Evolutionary conservation across 2,329 filamentous ascomycete genomes (phyloP), one percentile per base, ranked within the genome.

Genomic region (Lomentospora prolificans): DNA sequence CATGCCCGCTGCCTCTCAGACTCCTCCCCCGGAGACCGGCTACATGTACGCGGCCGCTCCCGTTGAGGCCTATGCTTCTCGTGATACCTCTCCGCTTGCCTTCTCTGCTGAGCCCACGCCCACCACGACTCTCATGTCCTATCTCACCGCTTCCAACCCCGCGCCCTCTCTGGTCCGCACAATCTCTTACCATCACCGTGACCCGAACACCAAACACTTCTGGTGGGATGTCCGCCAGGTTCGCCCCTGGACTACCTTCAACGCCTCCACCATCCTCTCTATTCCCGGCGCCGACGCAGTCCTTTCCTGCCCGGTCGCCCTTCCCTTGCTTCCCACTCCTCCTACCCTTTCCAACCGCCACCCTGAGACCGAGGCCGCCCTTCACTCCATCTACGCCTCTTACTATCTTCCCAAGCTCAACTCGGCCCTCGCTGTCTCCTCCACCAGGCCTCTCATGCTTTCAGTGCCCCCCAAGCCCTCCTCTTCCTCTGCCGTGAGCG

Each of bases 221-320:
- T 97, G 92, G 92, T 96, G 90, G 88, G 92, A 97, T 65, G 80
- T 95, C 57, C 87, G 92, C 62, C 92, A 95, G 67, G 77, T 96
- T 61, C 84, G 89, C 60, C 80, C 84, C 59, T 96, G 92, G 92
- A 80, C 80, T 53, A 80, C 82, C 62, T 96, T 96, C 79, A 89
- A 82, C 61, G 74, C 88, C 9, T 69, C 77, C 55, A 83, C 85
- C 57, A 85, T 96, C 66, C 78, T 86, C 61, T 75, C 81, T 4
- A 82, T 95, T 50, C 87, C 86, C 1, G 84, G 84, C 30, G 84
- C 94, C 24, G 78, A 85, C 5, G 76, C 81, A 22, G 81, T 95
- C 22, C 82, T 96, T 57, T 82, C 82, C 61, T 84, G 87, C 62
- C 78, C 85, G 3, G 77, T 92, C 27, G 77, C 84, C 0, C 71